phyloP scores from a whole-genome alignment of 805 yeast genomes.

The Kodamaea kaohsiungensis region DNA sequence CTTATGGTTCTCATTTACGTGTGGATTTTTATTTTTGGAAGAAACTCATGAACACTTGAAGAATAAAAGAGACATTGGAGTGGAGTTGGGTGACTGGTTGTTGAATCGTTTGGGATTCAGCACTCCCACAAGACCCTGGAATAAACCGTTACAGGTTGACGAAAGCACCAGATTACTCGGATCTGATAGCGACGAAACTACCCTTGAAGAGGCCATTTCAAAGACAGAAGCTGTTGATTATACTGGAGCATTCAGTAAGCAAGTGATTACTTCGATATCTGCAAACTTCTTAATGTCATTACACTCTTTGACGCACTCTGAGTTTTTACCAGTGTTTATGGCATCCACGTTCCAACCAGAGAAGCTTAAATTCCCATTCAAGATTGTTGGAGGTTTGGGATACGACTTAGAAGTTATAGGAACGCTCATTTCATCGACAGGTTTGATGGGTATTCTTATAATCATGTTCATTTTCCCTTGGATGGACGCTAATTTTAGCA shows the following conservation, averaged over 20 bases:
- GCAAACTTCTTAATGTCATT: conserved; percentile 37
- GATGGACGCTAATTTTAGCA: conserved; percentile 33
- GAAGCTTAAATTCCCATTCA: conserved; percentile 32
- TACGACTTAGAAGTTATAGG: conserved; percentile 34
- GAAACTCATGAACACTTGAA: conserved; percentile 49
- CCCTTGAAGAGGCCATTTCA: background rate
- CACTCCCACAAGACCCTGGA: conserved; percentile 24
- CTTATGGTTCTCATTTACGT: conserved; percentile 34
- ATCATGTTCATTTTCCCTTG: conserved; percentile 33
- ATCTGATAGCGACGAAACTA: conserved; percentile 3
- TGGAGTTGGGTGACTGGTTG: conserved; percentile 45
- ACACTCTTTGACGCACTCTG: conserved; percentile 33
- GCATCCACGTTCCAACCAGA: conserved; percentile 31
- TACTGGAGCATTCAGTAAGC: conserved; percentile 27
- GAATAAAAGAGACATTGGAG: conserved; percentile 44
- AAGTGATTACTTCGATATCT: conserved; percentile 30
- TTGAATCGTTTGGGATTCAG: conserved; percentile 18
- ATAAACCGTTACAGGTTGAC: conserved; percentile 1
- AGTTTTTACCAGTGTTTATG: conserved; percentile 39
- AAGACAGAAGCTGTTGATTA: conserved; percentile 3
- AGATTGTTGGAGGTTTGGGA: conserved; percentile 40
- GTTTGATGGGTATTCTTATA: conserved; percentile 36
- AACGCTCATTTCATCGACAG: conserved; percentile 36
- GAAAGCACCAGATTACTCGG: conserved; percentile 7
- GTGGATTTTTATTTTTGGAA: conserved; percentile 50